phyloP scores from a whole-genome alignment of 805 yeast genomes.

The Myxozyma monticola region DNA sequence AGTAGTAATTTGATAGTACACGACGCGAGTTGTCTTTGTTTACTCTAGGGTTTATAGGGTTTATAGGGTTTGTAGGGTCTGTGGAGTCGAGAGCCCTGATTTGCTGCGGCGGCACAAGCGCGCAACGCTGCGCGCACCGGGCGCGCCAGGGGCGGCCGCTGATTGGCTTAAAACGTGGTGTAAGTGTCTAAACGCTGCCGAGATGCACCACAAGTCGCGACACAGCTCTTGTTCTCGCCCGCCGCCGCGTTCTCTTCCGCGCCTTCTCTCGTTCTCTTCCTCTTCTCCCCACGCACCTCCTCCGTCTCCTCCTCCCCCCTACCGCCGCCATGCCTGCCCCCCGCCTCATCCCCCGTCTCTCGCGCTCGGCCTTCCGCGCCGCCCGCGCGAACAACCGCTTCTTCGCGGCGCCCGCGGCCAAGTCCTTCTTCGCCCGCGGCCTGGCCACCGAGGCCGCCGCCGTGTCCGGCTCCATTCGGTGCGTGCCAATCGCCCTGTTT shows the following conservation, averaged over 20 bases:
- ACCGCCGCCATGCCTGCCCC: conserved; percentile 53
- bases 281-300: conserved; percentile 5
- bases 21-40: too few relatives aligned
- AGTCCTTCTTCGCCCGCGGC: conserved; percentile 46
- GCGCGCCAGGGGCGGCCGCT: too few relatives aligned
- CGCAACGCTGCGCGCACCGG: conserved; percentile 1
- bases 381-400: conserved; percentile 75
- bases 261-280: conserved; percentile 5
- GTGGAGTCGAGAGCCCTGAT: too few relatives aligned
- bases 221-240: not conserved
- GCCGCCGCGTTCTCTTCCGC: conserved; percentile 3
- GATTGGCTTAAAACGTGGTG: too few relatives aligned
- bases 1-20: too few relatives aligned
- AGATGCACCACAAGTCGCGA: not conserved
- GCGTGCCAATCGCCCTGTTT: conserved; percentile 41
- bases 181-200: too few relatives aligned
- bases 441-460: conserved; percentile 65
- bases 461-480: conserved; percentile 64
- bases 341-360: conserved; percentile 45
- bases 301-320: conserved; percentile 5
- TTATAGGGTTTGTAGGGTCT: too few relatives aligned
- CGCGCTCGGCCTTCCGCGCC: conserved; percentile 86
- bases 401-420: conserved; percentile 45
- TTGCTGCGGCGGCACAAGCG: conserved; percentile 14
- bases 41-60: too few relatives aligned